phyloP scores from a whole-genome alignment of 2,329 filamentous ascomycete species.

The Trichoderma oligosporum region DNA sequence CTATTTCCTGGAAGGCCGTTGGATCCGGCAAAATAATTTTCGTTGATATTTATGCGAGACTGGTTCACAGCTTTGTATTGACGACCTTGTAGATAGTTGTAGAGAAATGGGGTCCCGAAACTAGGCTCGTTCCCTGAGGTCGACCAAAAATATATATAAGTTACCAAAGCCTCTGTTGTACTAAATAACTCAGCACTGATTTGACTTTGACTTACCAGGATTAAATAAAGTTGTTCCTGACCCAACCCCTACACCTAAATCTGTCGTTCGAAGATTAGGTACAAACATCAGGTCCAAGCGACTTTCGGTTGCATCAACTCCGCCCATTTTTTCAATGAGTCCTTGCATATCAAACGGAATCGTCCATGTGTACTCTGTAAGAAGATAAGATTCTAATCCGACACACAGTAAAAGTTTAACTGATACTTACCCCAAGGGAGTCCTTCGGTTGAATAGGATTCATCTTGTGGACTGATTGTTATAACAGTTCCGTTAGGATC shows the following conservation, averaged over 20 bases:
- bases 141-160: constrained; percentile 19
- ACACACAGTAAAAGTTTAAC: constrained; percentile 35
- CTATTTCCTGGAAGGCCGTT: constrained; percentile 54
- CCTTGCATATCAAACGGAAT: constrained; percentile 55
- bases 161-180: too few species aligned
- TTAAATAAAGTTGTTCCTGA: constrained; percentile 17
- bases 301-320: constrained; percentile 46
- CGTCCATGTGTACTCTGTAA: constrained; percentile 52
- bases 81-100: constrained; percentile 48
- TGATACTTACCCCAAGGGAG: constrained; percentile 5
- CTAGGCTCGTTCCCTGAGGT: constrained; percentile 51
- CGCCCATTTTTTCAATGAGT: constrained; percentile 51
- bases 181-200: constrained; percentile 39
- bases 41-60: constrained; percentile 46
- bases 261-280: constrained; percentile 43
- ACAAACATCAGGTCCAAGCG: constrained; percentile 39
- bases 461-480: constrained; percentile 9
- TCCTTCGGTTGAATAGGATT: constrained; percentile 7
- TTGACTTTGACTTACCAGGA: constrained; percentile 39
- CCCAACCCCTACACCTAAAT: constrained; percentile 28
- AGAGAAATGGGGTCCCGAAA: constrained; percentile 54
- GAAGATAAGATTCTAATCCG: constrained; percentile 41
- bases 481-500: constrained; percentile 8
- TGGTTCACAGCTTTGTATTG: constrained; percentile 50
- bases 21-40: constrained; percentile 37